Evolutionary conservation across 2,329 filamentous ascomycete species (phyloP), one percentile per base, ranked within the genome.

Genomic region (Thermothelomyces thermophilus): DNA sequence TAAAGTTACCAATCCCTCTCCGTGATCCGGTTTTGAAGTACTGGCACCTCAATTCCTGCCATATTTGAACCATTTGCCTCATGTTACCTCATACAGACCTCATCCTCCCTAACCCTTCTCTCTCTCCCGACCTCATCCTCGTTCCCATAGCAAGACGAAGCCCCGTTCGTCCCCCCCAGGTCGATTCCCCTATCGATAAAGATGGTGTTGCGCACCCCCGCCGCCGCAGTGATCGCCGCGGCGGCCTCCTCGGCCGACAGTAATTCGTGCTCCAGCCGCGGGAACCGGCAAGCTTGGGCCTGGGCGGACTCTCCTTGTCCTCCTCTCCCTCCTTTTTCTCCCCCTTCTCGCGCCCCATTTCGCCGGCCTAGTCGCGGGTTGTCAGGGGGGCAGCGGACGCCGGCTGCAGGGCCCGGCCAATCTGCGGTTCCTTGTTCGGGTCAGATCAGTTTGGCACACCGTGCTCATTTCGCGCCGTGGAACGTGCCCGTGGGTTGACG

Each of bases 151-250:
- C 20, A 51, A 11, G 48, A 51, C 13, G 48, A 51, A 40, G 43
- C 36, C 34, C 43, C 24, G 30, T 20, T 36, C 4, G 26, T 8
- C 9, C 42, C 22, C 28, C 13, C 17, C n/a, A 44, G 5, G 35
- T 49, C 41, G 14, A 52, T 33, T 5, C 54, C 54, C 9, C 49
- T 16, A 35, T 56, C 50, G 33, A 56, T 47, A 30, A 53, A 55
- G 3, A 55, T 28, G 2, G 56, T 55, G 9, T 41, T 39, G 6
- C 51, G 51, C 43, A 41, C 43, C n/a, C 7, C 2, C n/a, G 17
- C 26, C 16, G 37, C 43, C 11, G 48, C 46, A 0, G 40, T 41
- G 2, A 39, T 9, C 2, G 54, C 54, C 10, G 50, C 41, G 8
- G 41, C 45, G 0, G 54, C 56, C 42, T 54, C 28, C 4, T 52